Base-by-base conservation (phyloP, 805 yeast genomes). In the Wickerhamiella bombiphila region DNA sequence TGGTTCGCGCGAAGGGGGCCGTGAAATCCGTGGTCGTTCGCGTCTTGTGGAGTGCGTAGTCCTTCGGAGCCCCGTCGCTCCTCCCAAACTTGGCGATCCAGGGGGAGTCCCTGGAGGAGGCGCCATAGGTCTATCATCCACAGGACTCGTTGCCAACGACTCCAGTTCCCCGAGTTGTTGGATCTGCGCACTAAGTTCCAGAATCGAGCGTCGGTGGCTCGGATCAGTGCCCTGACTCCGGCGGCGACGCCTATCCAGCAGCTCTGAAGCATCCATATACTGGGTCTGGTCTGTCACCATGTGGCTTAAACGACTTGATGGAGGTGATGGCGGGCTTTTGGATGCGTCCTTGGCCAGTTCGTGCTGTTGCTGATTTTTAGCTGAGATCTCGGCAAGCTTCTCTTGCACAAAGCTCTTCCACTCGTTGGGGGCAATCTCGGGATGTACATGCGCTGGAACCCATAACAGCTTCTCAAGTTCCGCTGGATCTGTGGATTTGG, bases 391-490 rank as follows among this genome's bases (percentile, higher is more conserved):
- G 16, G 61, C 51, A 5, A 62, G 56, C 35, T 59, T 61, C 29
- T 53, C 50, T 40, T 57, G 57, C 17, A 63, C 63, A 49, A 59
- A 63, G 14, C 62, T 45, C 37, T 56, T 54, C 68, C 68, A 63
- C 49, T 80, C 82, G 50, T 81, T 93, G 2, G 97, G 97, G 19
- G 93, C 86, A n/a, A 88, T 70, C 50, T 80, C 88, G 1, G 97
- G 97, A 55, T 91, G 98, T 28, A 83, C 66, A 44, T 73, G 74
- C 2, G 97, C 98, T 0, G 97, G 97, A 1, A 91, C 96, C 98
- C 98, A 88, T 38, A 88, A 61, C 22, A 80, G 59, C 40, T 70
- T 44, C 18, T 41, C 50, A 18, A 46, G 38, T 14, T 37, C 18
- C 5, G 20, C 45, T 6, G 40, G 31, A 13, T 19, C 32, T 11